Evolutionary conservation across 2,329 filamentous ascomycete species (phyloP).

Genomic region (Pseudohalonectria lignicola): DNA sequence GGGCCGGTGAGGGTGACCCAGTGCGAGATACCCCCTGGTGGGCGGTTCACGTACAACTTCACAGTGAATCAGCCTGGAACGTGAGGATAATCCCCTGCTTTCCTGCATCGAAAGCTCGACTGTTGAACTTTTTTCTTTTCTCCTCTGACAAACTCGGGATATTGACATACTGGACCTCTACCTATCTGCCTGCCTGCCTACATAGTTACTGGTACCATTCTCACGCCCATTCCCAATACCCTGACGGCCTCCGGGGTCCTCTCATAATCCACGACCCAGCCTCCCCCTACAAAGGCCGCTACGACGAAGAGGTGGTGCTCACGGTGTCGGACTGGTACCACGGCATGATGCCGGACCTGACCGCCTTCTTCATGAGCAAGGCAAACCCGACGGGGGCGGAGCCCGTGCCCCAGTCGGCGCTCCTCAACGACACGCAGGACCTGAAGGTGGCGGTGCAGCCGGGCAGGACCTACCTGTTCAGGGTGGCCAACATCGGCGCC

Average conservation of each 20-base stretch:
- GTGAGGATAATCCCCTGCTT: not conserved
- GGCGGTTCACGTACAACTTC: constrained; percentile 58
- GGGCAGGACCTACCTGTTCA: constrained; percentile 61
- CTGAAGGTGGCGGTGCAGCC: constrained; percentile 49
- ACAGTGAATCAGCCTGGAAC: constrained; percentile 29
- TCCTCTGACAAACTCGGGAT: constrained; percentile 8
- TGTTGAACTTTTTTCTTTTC: no score
- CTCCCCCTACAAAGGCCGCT: constrained; percentile 42
- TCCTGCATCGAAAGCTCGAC: no score
- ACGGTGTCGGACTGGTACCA: constrained; percentile 66
- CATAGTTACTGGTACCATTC: constrained; percentile 79
- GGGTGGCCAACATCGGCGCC: constrained; percentile 62
- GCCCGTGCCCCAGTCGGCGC: constrained; percentile 54
- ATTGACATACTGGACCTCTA: not conserved
- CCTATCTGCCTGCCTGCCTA: constrained; percentile 13
- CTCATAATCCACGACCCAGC: constrained; percentile 36
- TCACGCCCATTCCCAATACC: constrained; percentile 56
- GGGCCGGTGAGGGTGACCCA: constrained; percentile 56
- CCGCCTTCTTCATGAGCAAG: constrained; percentile 38
- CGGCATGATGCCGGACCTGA: constrained; percentile 34
- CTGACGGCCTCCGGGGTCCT: constrained; percentile 52
- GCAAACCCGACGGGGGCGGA: constrained; percentile 46
- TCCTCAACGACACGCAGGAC: constrained; percentile 62
- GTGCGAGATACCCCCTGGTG: constrained; percentile 52
- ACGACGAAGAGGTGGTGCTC: constrained; percentile 54